Evolutionary conservation across 768 basidiomycete genomes (phyloP).

Genomic region (Trametes coccinea): DNA sequence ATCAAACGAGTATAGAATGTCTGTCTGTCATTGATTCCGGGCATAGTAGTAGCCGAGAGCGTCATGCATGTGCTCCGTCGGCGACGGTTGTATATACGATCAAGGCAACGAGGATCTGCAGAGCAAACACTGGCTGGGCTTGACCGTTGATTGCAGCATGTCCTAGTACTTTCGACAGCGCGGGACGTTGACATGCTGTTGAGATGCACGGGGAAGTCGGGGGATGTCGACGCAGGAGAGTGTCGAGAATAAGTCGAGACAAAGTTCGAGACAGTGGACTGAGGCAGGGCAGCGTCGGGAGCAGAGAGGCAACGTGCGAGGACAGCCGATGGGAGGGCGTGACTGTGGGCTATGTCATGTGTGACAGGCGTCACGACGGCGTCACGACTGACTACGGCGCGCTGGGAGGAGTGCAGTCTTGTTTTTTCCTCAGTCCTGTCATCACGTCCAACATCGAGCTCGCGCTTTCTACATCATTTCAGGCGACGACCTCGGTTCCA

Average conservation of each 20-base stretch:
- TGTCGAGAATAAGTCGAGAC: neutral
- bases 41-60: too few species aligned
- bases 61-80: too few species aligned
- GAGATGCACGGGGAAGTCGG: too few species aligned
- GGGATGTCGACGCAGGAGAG: too few species aligned
- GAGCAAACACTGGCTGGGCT: too few species aligned
- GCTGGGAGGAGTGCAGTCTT: constrained; percentile 11
- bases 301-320: constrained; percentile 14
- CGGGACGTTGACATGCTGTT: too few species aligned
- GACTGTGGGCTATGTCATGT: neutral
- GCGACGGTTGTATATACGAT: neutral
- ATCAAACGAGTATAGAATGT: neutral
- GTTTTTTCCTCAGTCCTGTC: constrained; percentile 20
- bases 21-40: neutral
- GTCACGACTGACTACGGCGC: constrained; percentile 13
- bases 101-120: neutral
- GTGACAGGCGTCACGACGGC: constrained; percentile 11
- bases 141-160: too few species aligned
- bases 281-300: neutral
- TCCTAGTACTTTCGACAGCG: too few species aligned
- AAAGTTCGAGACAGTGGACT: neutral
- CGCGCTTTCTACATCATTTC: constrained; percentile 18
- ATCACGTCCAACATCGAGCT: constrained; percentile 17
- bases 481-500: constrained; percentile 8
- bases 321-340: neutral